These are phyloP conservation scores for Entrophospora sp. DNA, from an alignment of 192 early-diverging fungal species.

Conservation along the genomic window DNA sequence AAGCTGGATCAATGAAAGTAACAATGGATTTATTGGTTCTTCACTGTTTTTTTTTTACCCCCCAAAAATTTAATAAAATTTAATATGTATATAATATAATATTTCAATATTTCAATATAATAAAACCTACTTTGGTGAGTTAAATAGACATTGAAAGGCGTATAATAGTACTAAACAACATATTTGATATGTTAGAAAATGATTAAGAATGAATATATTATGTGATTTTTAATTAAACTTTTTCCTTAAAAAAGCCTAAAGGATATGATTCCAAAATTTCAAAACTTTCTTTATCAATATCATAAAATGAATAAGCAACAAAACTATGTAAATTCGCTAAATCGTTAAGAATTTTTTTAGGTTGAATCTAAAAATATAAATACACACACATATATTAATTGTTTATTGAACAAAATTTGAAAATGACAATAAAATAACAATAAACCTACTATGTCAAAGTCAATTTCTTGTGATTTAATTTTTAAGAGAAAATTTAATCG, in stretches of 20 bases:
- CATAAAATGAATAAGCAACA: constrained; percentile 6
- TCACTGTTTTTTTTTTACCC: background rate
- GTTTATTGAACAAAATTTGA: background rate
- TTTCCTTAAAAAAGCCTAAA: background rate
- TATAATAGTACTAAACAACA: background rate
- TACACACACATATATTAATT: background rate
- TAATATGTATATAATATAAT: background rate
- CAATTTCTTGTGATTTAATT: background rate
- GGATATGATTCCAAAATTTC: constrained; percentile 10
- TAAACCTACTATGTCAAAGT: background rate
- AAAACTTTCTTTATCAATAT: constrained; percentile 11
- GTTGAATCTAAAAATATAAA: background rate
- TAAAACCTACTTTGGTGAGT: background rate
- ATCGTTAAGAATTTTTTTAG: background rate
- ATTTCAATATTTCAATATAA: background rate
- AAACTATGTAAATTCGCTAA: background rate
- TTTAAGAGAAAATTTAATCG: background rate
- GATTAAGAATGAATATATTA: background rate
- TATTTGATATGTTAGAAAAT: background rate
- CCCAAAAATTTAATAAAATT: background rate
- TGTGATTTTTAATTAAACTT: background rate
- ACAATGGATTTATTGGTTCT: background rate
- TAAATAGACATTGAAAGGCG: background rate
- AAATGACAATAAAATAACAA: background rate
- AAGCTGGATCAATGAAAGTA: constrained; percentile 3